Evolutionary conservation across 2,329 filamentous ascomycete species (phyloP), one percentile per base, ranked within the genome.

Genomic region (Talaromyces amestolkiae): DNA sequence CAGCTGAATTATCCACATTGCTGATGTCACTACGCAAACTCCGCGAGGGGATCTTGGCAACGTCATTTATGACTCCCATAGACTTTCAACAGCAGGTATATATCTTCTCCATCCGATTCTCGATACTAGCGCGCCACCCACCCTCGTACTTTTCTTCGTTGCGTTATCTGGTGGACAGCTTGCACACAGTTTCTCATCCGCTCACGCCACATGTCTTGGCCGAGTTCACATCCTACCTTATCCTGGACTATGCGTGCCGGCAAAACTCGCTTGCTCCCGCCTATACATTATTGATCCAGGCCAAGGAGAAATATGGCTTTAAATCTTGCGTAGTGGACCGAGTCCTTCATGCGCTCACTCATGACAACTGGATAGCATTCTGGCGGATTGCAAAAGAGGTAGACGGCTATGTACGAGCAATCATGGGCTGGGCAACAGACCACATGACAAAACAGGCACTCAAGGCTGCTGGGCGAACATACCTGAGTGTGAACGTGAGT

Each of bases 121-220:
- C 91, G 27, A 89, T 99, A 68, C 85, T 97, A 39, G 87, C 90
- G 65, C 87, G 89, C 69, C 89, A 96, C 71, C 91, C 90, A 70
- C 92, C 96, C 70, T 93, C 93, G 1, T 99, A 98, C 76, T 90
- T 94, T 69, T 92, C 94, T 0, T 92, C 94, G 1, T 86, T 98
- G 24, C 85, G 91, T 45, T 88, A 96, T 71, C 85, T 97, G 2
- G 82, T 99, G 13, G 85, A 88, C 53, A 79, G 81, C 8, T 88
- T 98, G 67, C 91, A 96, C 71, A 76, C 77, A 8, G 82, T 84
- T 0, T 77, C 82, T 2, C 86, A 88, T 59, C 88, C 89, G 3
- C 85, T 98, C 22, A 87, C 90, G 0, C 81, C 83, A 2, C 82
- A 89, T 6, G 93, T 97, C 73, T 79, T 92, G 3, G 86, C 89